phyloP scores from a whole-genome alignment of 305 asterid species.

The Euphrasia arctica region DNA sequence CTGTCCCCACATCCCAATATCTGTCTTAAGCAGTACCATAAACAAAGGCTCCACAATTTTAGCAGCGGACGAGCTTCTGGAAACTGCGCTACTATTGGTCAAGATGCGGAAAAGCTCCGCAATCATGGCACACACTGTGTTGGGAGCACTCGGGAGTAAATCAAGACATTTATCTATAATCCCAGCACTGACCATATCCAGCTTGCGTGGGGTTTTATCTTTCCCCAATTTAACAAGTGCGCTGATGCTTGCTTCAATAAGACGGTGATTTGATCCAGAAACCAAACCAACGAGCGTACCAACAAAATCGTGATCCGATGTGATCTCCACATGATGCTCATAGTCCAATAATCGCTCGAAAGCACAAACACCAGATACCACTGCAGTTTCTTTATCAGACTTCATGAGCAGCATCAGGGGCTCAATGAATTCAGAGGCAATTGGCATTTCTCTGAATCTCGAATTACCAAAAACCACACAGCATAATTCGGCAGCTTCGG shows the following conservation, averaged over 20 bases:
- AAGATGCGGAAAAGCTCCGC: constrained; percentile 87
- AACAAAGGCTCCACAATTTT: constrained; percentile 81
- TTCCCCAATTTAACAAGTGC: constrained; percentile 83
- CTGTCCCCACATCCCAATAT: constrained; percentile 80
- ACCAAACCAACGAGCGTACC: constrained; percentile 62
- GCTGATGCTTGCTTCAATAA: constrained; percentile 77
- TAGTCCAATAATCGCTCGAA: constrained; percentile 75
- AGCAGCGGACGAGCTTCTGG: constrained; percentile 64
- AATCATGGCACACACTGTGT: constrained; percentile 64
- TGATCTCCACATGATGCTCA: constrained; percentile 63
- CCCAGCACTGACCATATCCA: constrained; percentile 88
- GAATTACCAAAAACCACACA: constrained; percentile 56
- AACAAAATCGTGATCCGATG: constrained; percentile 58
- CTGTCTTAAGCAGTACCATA: constrained; percentile 58
- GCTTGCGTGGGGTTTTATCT: constrained; percentile 81
- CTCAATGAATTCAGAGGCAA: constrained; percentile 59
- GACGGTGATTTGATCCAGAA: constrained; percentile 66
- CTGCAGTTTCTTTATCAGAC: constrained; percentile 58
- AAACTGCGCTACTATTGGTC: constrained; percentile 80
- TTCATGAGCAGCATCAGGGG: constrained; percentile 69
- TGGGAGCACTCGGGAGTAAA: constrained; percentile 66
- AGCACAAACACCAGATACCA: constrained; percentile 80
- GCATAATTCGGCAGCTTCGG: constrained; percentile 74
- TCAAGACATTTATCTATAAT: constrained; percentile 76
- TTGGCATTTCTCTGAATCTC: constrained; percentile 47